Base-by-base conservation (phyloP, 139 green algal genomes). In the Eudorina sp. region DNA sequence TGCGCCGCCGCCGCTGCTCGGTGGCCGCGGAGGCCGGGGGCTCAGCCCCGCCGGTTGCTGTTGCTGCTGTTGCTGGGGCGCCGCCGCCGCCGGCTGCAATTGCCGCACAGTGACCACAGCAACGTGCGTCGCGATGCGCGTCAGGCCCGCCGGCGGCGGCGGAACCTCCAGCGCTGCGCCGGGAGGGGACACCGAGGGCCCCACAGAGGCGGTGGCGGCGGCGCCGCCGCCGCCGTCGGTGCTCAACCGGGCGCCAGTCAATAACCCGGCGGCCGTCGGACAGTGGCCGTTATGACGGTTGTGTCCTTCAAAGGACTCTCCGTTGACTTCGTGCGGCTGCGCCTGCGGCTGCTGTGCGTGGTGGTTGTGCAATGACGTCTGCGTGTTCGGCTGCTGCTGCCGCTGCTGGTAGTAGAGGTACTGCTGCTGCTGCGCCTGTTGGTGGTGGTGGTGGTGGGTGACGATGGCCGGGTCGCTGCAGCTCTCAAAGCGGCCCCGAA, bases 21-120 rank as follows among this genome's bases (percentile, higher is more conserved):
- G 75, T 48, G 75, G 75, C 75, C 48, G 75, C 48, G 75, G 75
- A 16, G 75, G 75, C 48, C 75, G 48, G n/a, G 75, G 75, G 46
- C 75, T 83, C 2, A 69, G 21, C 25, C 43, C 74, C 69, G 27
- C 5, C 69, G 69, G 13, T 16, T 77, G 69, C 69, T 72, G 69
- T 13, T 48, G 66, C 66, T 75, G 36, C 21, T 48, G 70, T 29
- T 21, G 62, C 19, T 38, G 62, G 4, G 62, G 23, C 4, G 64
- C n/a, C 9, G 25, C 25, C 36, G 18, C 14, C 1, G 45, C 9
- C 25, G 72, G 72, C n/a, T 5, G 40, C 40, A 18, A 16, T 19
- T 36, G 64, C 34, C 64, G 11, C 29, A 40, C 9, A 27, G 25
- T 38, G 16, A 23, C 38, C 64, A 23, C 64, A 40, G 3, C 69